Conservation (phyloP, 192 early-diverging fungal species). For the Phlyctochytrium arcticum region DNA sequence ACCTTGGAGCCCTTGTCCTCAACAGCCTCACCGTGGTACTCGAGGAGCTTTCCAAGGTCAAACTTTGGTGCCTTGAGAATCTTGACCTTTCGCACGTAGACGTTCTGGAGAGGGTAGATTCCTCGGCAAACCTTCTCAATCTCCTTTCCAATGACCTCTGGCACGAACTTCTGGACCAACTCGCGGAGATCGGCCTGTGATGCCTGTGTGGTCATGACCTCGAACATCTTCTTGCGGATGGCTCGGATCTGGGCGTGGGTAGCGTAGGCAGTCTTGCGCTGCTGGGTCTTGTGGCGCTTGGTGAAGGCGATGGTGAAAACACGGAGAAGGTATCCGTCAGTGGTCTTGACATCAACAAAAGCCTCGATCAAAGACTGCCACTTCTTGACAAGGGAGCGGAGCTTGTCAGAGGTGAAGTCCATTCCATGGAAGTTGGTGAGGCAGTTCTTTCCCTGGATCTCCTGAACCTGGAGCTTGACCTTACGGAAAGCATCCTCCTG, state of each 20-base stretch:
- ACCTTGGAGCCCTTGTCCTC: conserved; percentile 78
- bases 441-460: conserved; percentile 97
- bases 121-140: conserved; percentile 96
- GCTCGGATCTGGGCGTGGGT: conserved; percentile 92
- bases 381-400: conserved; percentile 99
- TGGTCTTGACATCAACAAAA: conserved; percentile 99
- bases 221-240: conserved; percentile 99
- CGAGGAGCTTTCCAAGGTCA: conserved; percentile 92
- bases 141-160: conserved; percentile 95
- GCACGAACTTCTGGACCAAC: conserved; percentile 92
- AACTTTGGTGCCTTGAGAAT: conserved; percentile 97
- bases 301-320: conserved; percentile 98
- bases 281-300: conserved; percentile 87
- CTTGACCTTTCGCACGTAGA: conserved; percentile 97
- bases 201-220: conserved; percentile 90
- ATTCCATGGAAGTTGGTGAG: conserved; percentile 99
- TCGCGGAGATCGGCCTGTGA: conserved; percentile 88
- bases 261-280: conserved; percentile 98
- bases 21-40: conserved; percentile 87
- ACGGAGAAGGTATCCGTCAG: conserved; percentile 98
- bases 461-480: conserved; percentile 95
- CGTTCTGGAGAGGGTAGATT: conserved; percentile 98
- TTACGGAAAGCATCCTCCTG: conserved; percentile 92
- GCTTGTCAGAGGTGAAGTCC: conserved; percentile 99
- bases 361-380: conserved; percentile 99